Conservation (phyloP, 164 flowering plant genomes). For the Stephania japonica region DNA sequence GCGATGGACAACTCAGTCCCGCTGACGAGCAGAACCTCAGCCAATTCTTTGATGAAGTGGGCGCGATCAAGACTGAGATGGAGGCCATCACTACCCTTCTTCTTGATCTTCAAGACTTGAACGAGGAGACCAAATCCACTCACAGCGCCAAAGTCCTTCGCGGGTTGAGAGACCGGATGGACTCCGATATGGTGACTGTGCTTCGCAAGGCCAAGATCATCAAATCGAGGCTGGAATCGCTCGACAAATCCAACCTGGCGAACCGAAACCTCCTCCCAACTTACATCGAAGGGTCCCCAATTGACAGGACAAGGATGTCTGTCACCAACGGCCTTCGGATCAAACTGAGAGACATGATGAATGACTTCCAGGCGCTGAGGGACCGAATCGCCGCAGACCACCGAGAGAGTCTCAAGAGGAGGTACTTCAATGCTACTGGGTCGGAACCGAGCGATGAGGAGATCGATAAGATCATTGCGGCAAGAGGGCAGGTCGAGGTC, state of each 20-base stretch:
- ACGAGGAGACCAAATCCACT: conserved; percentile 57
- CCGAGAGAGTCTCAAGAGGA: conserved; percentile 48
- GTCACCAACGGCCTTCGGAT: conserved; percentile 56
- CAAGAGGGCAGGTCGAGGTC: conserved; percentile 25
- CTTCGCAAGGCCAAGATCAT: conserved; percentile 55
- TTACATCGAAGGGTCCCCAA: conserved; percentile 42
- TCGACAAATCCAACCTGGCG: conserved; percentile 41
- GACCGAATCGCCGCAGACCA: conserved; percentile 47
- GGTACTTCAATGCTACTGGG: conserved; percentile 47
- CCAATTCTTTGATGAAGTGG: conserved; percentile 56
- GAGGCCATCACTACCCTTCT: conserved; percentile 57
- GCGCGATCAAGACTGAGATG: conserved; percentile 45
- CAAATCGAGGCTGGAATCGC: conserved; percentile 46
- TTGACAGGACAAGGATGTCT: conserved; percentile 56
- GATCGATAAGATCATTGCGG: conserved; percentile 40
- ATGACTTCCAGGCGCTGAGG: conserved; percentile 48
- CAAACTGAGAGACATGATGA: conserved; percentile 61
- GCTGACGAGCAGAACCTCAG: conserved; percentile 50
- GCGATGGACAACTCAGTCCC: conserved; percentile 28
- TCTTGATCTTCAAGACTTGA: conserved; percentile 45
- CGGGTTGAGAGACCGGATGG: conserved; percentile 64
- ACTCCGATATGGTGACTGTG: conserved; percentile 51
- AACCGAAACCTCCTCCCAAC: conserved; percentile 30
- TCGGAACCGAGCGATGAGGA: conserved; percentile 37
- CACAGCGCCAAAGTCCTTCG: conserved; percentile 62